Conservation (phyloP, 352 stramenopile genomes). For the Phytophthora sp. region DNA sequence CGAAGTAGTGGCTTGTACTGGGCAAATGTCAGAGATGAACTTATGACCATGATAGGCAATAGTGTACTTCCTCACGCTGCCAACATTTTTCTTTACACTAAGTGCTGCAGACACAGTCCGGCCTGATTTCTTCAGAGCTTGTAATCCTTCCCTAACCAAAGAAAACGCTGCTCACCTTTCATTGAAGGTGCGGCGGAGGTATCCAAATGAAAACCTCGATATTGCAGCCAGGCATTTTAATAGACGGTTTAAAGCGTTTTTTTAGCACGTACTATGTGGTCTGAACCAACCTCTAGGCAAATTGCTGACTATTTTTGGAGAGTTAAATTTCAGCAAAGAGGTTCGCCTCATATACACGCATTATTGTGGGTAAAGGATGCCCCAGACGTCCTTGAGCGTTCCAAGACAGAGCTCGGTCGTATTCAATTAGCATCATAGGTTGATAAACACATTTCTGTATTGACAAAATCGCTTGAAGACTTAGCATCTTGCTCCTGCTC, state of each 20-base stretch:
- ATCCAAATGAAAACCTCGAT: slow-evolving; percentile 29
- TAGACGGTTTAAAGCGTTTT: slow-evolving; percentile 30
- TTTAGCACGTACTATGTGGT: neutral
- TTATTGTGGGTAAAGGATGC: slow-evolving; percentile 28
- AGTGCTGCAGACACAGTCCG: slow-evolving; percentile 17
- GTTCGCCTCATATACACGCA: slow-evolving; percentile 30
- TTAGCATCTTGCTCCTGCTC: neutral
- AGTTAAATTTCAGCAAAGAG: slow-evolving; percentile 25
- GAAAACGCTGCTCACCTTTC: neutral
- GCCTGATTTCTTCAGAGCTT: slow-evolving; percentile 1
- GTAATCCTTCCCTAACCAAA: neutral
- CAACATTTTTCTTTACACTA: slow-evolving; percentile 33
- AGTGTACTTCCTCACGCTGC: slow-evolving; percentile 13
- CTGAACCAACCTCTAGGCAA: slow-evolving; percentile 8
- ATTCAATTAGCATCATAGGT: neutral
- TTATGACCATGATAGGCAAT: slow-evolving; percentile 13
- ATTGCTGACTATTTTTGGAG: slow-evolving; percentile 34
- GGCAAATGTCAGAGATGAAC: slow-evolving; percentile 6
- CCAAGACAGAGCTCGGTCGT: neutral
- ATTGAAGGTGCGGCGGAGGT: neutral
- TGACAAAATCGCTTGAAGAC: neutral
- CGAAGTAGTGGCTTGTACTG: neutral
- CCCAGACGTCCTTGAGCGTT: slow-evolving; percentile 13
- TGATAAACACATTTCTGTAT: slow-evolving; percentile 10
- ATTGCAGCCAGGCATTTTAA: slow-evolving; percentile 30